These are phyloP conservation scores for Toxicodendron radicans DNA, from an alignment of 345 rosid genomes.

Conservation along the genomic window DNA sequence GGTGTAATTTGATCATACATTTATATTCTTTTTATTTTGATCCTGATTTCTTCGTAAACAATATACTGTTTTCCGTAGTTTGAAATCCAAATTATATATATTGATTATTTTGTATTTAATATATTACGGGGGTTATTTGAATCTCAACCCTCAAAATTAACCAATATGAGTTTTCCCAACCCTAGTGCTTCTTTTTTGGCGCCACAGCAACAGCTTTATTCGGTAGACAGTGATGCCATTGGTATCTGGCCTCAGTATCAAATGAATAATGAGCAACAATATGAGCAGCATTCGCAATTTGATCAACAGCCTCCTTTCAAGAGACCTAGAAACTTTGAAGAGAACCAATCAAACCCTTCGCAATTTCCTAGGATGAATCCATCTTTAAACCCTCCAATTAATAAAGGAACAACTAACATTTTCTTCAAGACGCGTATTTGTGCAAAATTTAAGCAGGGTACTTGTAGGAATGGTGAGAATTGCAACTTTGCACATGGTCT, in stretches of 20 bases:
- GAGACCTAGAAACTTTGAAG: constrained; percentile 66
- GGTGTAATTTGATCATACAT: neutral
- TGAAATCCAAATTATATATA: neutral
- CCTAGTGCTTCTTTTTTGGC: constrained; percentile 42
- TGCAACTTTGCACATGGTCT: constrained; percentile 94
- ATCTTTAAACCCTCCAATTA: constrained; percentile 44
- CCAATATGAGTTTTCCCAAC: constrained; percentile 57
- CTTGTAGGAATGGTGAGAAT: constrained; percentile 84
- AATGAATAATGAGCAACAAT: constrained; percentile 44
- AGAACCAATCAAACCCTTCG: constrained; percentile 30
- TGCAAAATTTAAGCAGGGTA: constrained; percentile 62
- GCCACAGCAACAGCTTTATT: constrained; percentile 30
- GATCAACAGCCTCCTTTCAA: constrained; percentile 59
- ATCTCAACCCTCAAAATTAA: constrained; percentile 7
- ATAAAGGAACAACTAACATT: constrained; percentile 69
- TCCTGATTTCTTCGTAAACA: neutral
- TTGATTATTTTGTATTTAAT: neutral
- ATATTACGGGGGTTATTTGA: neutral
- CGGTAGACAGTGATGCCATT: constrained; percentile 44
- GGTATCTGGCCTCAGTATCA: constrained; percentile 64
- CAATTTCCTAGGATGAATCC: constrained; percentile 27
- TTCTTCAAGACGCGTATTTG: constrained; percentile 92
- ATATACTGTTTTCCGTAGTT: neutral
- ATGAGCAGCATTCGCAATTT: constrained; percentile 41
- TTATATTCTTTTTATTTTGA: neutral